Percentiles rank a stretch among this genome's conserved stretches.
These are phyloP conservation scores for Globisporangium middletonii DNA, from an alignment of 352 stramenopile species.

Conservation along the genomic window DNA sequence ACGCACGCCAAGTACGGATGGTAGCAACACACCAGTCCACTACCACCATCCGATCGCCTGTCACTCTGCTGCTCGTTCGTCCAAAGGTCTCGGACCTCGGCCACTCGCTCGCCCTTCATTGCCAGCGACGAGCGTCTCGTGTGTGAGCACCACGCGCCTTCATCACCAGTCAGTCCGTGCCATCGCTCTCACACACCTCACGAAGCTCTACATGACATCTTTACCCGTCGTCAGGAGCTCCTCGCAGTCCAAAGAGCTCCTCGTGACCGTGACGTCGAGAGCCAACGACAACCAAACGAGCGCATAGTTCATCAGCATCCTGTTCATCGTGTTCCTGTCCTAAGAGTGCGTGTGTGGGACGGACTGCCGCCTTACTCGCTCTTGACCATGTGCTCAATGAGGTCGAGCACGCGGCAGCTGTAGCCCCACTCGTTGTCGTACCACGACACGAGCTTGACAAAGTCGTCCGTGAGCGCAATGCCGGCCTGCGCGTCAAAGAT, in stretches of 20 bases:
- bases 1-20: slow-evolving; percentile 81
- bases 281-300: not conserved
- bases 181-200: too few species aligned
- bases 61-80: too few species aligned
- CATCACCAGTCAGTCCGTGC: too few species aligned
- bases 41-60: too few species aligned
- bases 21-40: slow-evolving; percentile 18
- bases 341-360: not conserved
- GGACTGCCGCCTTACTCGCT: slow-evolving; percentile 55
- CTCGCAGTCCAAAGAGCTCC: too few species aligned
- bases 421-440: slow-evolving; percentile 99
- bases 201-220: too few species aligned
- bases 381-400: slow-evolving; percentile 95
- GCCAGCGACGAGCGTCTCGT: too few species aligned
- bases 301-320: not conserved
- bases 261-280: too few species aligned
- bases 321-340: not conserved
- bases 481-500: slow-evolving; percentile 97
- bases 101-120: too few species aligned
- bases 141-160: too few species aligned
- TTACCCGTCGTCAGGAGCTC: too few species aligned
- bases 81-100: too few species aligned
- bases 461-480: slow-evolving; percentile 97
- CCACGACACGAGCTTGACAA: slow-evolving; percentile 99
- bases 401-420: slow-evolving; percentile 94